Base-by-base conservation (phyloP, 306 rosid genomes). In the Coriaria nepalensis region DNA sequence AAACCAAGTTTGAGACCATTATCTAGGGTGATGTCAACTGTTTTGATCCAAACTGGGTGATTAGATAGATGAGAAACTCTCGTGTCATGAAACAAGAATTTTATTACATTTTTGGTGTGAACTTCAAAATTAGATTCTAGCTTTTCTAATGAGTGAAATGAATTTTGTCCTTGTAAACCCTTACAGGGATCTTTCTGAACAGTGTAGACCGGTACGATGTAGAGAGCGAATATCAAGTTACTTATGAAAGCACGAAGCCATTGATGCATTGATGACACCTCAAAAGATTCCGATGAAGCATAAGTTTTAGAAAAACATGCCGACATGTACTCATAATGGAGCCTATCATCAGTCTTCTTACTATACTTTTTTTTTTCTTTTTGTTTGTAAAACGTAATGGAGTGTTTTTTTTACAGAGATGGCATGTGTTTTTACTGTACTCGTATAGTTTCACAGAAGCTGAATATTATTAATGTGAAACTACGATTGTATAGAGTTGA, bases 21-120 rank as follows among this genome's bases (percentile, higher is more conserved):
- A 43, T 75, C 97, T 45, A 84, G 84, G 82, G 97, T 93, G 39
- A 69, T 90, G 48, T 81, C 95, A 33, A 90, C 97, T 7, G 84
- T 90, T 64, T 71, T 93, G 34, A 84, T 90, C 70, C 95, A 90
- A 58, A 39, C 10, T 11, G 37, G 38, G 44, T 53, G 42, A 49
- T 57, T 49, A 43, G 37, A 47, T 34, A 33, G 13, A 43, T 38
- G 41, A 8, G 12, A 2, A 11, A 29, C 20, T 45, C 20, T 15
- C 49, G 11, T 45, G 14, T 5, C 8, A 45, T 5, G n/a, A n/a
- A n/a, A n/a, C n/a, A n/a, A n/a, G n/a, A n/a, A n/a, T n/a, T n/a
- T n/a, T n/a, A n/a, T n/a, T n/a, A n/a, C n/a, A 10, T 44, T 44
- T 44, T 39, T 4, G 10, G 43, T n/a, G 10, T 39, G 44, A 40